These are phyloP conservation scores for Ajuga chamaepitys DNA, from an alignment of 257 asterid species.

Conservation along the genomic window DNA sequence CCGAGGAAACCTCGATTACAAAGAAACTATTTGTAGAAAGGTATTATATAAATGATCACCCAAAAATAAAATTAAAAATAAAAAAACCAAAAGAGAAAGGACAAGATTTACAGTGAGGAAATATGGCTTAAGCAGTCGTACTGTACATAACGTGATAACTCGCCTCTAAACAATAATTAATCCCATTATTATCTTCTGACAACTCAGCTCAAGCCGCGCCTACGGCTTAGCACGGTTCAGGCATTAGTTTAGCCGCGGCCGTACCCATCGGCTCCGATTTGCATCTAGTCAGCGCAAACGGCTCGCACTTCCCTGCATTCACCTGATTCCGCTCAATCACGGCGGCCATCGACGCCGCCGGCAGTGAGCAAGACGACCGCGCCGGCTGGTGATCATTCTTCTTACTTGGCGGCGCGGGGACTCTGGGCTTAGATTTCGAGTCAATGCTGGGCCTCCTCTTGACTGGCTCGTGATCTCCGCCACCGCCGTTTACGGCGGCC, in stretches of 20 bases:
- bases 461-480: slow-evolving; percentile 22
- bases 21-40: no score
- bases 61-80: neutral
- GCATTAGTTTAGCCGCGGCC: slow-evolving; percentile 78
- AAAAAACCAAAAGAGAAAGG: neutral
- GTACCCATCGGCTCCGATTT: slow-evolving; percentile 97
- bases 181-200: neutral
- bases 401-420: slow-evolving; percentile 13
- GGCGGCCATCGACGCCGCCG: slow-evolving; percentile 49
- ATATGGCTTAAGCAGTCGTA: neutral
- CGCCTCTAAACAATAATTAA: neutral
- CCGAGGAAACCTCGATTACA: no score
- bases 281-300: slow-evolving; percentile 76
- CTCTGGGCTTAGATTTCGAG: slow-evolving; percentile 13
- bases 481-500: slow-evolving; percentile 15
- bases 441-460: slow-evolving; percentile 28
- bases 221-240: slow-evolving; percentile 64
- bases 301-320: slow-evolving; percentile 47
- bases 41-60: neutral
- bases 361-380: slow-evolving; percentile 64
- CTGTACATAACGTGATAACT: slow-evolving; percentile 7
- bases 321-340: slow-evolving; percentile 50
- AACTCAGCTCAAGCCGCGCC: slow-evolving; percentile 53
- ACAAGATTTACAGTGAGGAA: slow-evolving; percentile 15
- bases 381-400: slow-evolving; percentile 35